Base-by-base conservation (phyloP, 371 early-diverging fungal species). In the Fennellomyces sp. region DNA sequence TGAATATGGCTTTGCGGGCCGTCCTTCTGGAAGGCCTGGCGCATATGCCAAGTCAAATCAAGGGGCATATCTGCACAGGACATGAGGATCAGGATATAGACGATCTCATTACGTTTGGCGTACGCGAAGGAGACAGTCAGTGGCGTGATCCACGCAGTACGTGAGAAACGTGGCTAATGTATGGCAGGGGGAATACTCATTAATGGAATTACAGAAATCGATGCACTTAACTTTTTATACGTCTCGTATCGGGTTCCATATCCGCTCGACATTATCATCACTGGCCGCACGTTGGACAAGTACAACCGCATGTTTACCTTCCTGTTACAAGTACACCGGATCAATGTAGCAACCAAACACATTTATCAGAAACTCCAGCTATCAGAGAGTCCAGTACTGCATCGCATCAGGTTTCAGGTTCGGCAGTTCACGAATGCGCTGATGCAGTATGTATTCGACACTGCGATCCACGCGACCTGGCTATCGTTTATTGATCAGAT, bases 301-400 rank as follows among this genome's bases (percentile, higher is more conserved):
- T 83, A 83, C 63, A 80, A 80, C 29, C 77, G 81, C 1, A 50
- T 83, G 12, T 85, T 85, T 61, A 66, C 72, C 1, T 85, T 83
- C 54, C 64, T 77, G 21, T 60, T 85, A 25, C 77, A 65, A 29
- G 50, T 83, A 2, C 50, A 72, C 13, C 63, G 83, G 12, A 60
- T 76, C 0, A 66, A 61, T 8, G 63, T 73, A 1, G 54, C 65
- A 2, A 45, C 72, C 39, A 80, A 82, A 45, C 66, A 68, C 11
- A 53, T 71, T n/a, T 78, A 61, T 58, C 51, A 47, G 21, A 62
- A 55, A 0, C 41, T 52, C 53, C 70, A 45, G 11, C 51, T 21
- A 54, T 13, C 66, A 52, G 38, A 58, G 25, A 21, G 13, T 3
- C 12, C 31, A 27, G 35, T 15, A 26, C 51, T 29, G 33, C 70